Evolutionary conservation across 257 asterid genomes (phyloP), one percentile per base, ranked within the genome.

Genomic region (Capsicum chinense): DNA sequence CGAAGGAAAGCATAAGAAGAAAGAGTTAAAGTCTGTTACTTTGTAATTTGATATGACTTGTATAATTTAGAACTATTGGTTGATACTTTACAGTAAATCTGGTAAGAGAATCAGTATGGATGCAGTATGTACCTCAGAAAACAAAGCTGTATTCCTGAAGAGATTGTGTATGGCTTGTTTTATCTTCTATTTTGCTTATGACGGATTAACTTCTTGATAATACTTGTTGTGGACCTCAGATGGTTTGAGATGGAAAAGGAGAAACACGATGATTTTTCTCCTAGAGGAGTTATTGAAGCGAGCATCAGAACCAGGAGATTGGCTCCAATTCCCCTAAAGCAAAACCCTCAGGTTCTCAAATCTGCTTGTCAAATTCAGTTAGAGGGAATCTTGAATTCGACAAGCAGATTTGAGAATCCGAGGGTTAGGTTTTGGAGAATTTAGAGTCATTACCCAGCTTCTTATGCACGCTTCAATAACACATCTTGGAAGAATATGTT

Each of bases 221-320:
- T 33, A 11, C 50, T 83, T 68, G 42, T 35, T 68, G 86, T 81
- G 91, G 94, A 92, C 70, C 82, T 92, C 89, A 84, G 91, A 58
- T 82, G 59, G 59, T 88, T 85, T n/a, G 90, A 86, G 9, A 16
- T 39, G 19, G 90, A 87, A n/a, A 85, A 80, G 54, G 86, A 88
- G 82, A 87, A 80, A 52, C 37, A 54, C 11, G 66, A 79, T 7
- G 82, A 84, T 42, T 50, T 86, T 69, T 90, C 93, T n/a, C 90
- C 89, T 3, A 79, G 87, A 39, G 90, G 90, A 81, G 87, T 84
- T 56, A 57, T 86, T 19, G 89, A 86, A 79, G 86, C 81, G 56
- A 87, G 83, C 83, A 60, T 80, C 14, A 16, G 16, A 76, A 42
- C 79, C 79, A 86, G 64, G 89, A 60, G 11, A 83, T 56, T 14